A percentile compares a stretch with the other conserved stretches of the same genome.
phyloP scores from a whole-genome alignment of 2,329 filamentous ascomycete genomes.

The Myriosclerotinia curreyana region DNA sequence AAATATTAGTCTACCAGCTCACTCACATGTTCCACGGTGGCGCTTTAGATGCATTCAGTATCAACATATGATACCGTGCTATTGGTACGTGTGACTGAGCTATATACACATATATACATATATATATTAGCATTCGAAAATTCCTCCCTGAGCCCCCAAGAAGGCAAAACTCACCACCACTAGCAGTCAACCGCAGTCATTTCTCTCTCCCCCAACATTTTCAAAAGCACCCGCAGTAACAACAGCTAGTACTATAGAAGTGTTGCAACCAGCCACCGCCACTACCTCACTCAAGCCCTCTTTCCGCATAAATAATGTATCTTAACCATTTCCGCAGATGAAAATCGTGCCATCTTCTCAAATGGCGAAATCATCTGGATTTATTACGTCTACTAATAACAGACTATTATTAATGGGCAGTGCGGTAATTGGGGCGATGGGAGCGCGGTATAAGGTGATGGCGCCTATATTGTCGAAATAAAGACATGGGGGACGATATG shows the following conservation, averaged over 20 bases:
- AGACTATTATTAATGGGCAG: not conserved
- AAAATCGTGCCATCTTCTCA: constrained; percentile 24
- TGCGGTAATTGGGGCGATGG: not conserved
- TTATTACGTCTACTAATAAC: constrained; percentile 9
- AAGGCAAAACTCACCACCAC: constrained; percentile 23
- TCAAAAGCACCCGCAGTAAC: constrained; percentile 28
- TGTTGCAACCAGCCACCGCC: constrained; percentile 23
- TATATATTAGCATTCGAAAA: not conserved
- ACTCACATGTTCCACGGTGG: not conserved
- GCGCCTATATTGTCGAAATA: constrained; percentile 34
- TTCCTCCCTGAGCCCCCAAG: not conserved
- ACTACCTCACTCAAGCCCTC: not conserved
- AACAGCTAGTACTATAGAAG: constrained; percentile 23
- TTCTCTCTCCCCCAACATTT: not conserved
- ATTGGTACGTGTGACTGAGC: not conserved
- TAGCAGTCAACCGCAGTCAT: constrained; percentile 27
- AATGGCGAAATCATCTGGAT: constrained; percentile 26
- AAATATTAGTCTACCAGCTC: not conserved
- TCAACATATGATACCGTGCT: constrained; percentile 5
- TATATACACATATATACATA: too few species aligned
- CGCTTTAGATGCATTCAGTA: constrained; percentile 3
- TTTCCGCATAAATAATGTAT: constrained; percentile 21
- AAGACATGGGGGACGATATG: constrained; percentile 27
- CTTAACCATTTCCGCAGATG: constrained; percentile 20
- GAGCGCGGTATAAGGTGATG: constrained; percentile 7